Conservation (phyloP, 371 early-diverging fungal species). For the Apophysomyces variabilis region DNA sequence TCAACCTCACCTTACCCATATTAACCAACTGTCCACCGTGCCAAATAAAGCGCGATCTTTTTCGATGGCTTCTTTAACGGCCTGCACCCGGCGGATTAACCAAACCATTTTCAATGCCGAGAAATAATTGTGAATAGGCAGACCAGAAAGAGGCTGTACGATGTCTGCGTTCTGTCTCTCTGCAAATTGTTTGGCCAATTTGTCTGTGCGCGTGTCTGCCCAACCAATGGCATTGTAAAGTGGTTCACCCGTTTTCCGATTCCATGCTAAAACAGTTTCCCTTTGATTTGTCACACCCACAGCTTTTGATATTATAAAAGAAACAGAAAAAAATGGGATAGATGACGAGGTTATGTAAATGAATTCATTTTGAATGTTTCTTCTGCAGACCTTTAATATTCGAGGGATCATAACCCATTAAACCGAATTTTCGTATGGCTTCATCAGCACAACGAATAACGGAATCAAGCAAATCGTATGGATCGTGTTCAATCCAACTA, state of each 20-base stretch:
- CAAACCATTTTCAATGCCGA: slow-evolving; percentile 89
- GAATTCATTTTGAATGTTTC: no score
- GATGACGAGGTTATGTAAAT: no score
- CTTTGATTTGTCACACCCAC: slow-evolving; percentile 95
- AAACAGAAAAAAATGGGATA: neutral
- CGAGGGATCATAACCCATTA: slow-evolving; percentile 55
- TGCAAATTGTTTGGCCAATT: slow-evolving; percentile 32
- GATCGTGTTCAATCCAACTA: slow-evolving; percentile 92
- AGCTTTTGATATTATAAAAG: slow-evolving; percentile 38
- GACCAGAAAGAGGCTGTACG: slow-evolving; percentile 69
- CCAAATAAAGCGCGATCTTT: slow-evolving; percentile 67
- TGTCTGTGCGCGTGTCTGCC: slow-evolving; percentile 44
- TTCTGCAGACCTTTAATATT: slow-evolving; percentile 62
- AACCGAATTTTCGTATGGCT: slow-evolving; percentile 64
- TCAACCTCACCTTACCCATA: slow-evolving; percentile 55
- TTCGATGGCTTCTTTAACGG: slow-evolving; percentile 20
- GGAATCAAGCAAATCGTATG: slow-evolving; percentile 70
- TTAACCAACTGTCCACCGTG: slow-evolving; percentile 93
- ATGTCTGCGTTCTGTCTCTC: slow-evolving; percentile 40
- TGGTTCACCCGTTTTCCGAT: slow-evolving; percentile 76
- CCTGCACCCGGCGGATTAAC: slow-evolving; percentile 78
- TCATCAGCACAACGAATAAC: slow-evolving; percentile 72
- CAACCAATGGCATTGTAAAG: slow-evolving; percentile 73
- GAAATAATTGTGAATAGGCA: slow-evolving; percentile 92
- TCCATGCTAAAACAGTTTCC: slow-evolving; percentile 91